Evolutionary conservation across 139 green algal genomes (phyloP).

Genomic region (Haematococcus lacustris): DNA sequence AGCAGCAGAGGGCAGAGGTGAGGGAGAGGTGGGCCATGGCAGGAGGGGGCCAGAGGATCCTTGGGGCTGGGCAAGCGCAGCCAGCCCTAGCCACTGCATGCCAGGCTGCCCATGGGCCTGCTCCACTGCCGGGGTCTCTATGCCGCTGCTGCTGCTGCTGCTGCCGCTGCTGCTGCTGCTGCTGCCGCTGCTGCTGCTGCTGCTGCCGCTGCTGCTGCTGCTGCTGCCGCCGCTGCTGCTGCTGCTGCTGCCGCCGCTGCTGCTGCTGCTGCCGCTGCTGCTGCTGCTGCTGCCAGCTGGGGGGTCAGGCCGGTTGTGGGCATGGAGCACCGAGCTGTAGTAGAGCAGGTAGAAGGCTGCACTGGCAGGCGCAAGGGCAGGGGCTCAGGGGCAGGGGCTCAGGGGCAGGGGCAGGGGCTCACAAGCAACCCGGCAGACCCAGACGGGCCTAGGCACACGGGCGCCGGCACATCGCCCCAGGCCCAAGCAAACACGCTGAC

Average conservation of each 20-base stretch:
- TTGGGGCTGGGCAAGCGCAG: no score
- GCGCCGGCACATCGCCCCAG: no score
- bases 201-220: not conserved
- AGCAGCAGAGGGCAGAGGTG: not conserved
- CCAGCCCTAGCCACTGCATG: no score
- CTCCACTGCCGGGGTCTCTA: not conserved
- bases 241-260: not conserved
- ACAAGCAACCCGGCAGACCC: no score
- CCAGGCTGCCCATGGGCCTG: not conserved
- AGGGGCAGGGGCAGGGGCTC: no score
- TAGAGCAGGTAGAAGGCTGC: no score
- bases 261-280: not conserved
- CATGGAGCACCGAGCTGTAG: no score
- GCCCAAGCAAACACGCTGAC: no score
- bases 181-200: not conserved
- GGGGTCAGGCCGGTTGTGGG: not conserved
- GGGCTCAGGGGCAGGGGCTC: no score
- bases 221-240: not conserved
- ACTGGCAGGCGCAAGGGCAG: no score
- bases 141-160: not conserved
- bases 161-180: not conserved
- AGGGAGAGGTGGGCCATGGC: not conserved
- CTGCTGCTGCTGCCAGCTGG: not conserved
- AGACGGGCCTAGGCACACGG: no score
- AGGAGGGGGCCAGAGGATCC: no score